phyloP scores from a whole-genome alignment of 1,139 yeast genomes.

The Scheffersomyces parashehatae region DNA sequence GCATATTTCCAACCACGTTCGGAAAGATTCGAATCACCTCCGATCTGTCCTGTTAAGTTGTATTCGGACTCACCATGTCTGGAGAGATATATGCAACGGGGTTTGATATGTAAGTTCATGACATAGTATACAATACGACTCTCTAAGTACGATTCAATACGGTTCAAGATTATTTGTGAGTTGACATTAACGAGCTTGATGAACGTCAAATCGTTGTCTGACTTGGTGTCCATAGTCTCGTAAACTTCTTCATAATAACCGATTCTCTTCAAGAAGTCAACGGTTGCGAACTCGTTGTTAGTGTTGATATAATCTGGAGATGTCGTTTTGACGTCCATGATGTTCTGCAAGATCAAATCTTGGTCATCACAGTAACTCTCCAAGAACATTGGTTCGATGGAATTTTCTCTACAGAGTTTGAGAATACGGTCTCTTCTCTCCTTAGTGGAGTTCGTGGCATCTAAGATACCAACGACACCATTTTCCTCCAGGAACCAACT shows the following conservation, averaged over 20 bases:
- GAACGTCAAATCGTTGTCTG: slow-evolving; percentile 72
- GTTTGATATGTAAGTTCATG: slow-evolving; percentile 92
- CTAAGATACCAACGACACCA: slow-evolving; percentile 90
- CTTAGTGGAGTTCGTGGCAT: slow-evolving; percentile 80
- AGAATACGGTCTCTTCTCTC: slow-evolving; percentile 69
- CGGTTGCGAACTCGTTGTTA: slow-evolving; percentile 70
- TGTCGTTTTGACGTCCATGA: slow-evolving; percentile 80
- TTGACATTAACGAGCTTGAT: slow-evolving; percentile 86
- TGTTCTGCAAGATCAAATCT: slow-evolving; percentile 73
- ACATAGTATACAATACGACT: slow-evolving; percentile 93
- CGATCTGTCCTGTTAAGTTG: slow-evolving; percentile 91
- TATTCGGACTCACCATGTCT: slow-evolving; percentile 95
- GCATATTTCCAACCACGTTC: slow-evolving; percentile 89
- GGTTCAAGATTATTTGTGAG: slow-evolving; percentile 82
- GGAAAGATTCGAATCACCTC: slow-evolving; percentile 90
- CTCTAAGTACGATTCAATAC: slow-evolving; percentile 85
- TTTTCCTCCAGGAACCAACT: slow-evolving; percentile 78
- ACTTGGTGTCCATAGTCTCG: slow-evolving; percentile 62
- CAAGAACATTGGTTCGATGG: slow-evolving; percentile 85
- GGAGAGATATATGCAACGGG: slow-evolving; percentile 88
- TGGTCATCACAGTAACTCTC: slow-evolving; percentile 91
- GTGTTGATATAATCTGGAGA: slow-evolving; percentile 82
- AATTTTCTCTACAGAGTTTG: slow-evolving; percentile 61
- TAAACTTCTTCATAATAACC: slow-evolving; percentile 70
- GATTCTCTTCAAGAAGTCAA: slow-evolving; percentile 74